Base-by-base conservation (phyloP, 192 early-diverging fungal species). In the Coemansia sp. region DNA sequence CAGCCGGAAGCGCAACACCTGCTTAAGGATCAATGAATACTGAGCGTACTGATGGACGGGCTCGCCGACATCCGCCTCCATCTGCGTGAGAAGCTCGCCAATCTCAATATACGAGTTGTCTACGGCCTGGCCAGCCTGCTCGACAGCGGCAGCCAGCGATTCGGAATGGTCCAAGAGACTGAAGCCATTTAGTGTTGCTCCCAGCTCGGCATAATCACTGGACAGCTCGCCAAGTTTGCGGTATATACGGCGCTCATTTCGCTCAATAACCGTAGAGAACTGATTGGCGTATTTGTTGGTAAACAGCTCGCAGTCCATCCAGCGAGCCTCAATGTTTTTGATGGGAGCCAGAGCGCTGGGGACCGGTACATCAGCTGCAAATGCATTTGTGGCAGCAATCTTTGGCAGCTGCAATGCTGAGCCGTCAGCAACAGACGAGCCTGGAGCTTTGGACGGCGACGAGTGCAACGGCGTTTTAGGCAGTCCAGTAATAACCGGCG, bases 181-280 rank as follows among this genome's bases (percentile, higher is more conserved):
- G 77, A 97, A 98, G 21, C 89, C 94, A 66, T 99, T 99, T 74
- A 95, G 94, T 2, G 88, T 83, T 3, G 92, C 94, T 1, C 95
- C 96, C 15, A 99, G 83, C 63, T 97, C 94, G 19, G 92, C 82
- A 66, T 93, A 92, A 60, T 91, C 88, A 32, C 75, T 72, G 0
- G 92, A 86, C 25, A 91, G 82, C 67, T 97, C 94, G 55, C 83
- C 84, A 35, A 90, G 82, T 60, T 85, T 83, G 62, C 89, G 87
- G 21, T 86, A 84, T 51, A 95, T 86, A 53, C 86, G 84, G 48
- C 88, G 86, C 58, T 95, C 88, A 38, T 85, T 87, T 58, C 88
- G 88, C 60, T 90, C 87, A 29, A 94, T 67, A 39, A 81, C 83
- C 48, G 89, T 86, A 3, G 83, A 79, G 60, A 98, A 89, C 63